Percentiles rank a stretch among this genome's conserved stretches.
phyloP scores from a whole-genome alignment of 306 rosid genomes.

The Albizia julibrissin region DNA sequence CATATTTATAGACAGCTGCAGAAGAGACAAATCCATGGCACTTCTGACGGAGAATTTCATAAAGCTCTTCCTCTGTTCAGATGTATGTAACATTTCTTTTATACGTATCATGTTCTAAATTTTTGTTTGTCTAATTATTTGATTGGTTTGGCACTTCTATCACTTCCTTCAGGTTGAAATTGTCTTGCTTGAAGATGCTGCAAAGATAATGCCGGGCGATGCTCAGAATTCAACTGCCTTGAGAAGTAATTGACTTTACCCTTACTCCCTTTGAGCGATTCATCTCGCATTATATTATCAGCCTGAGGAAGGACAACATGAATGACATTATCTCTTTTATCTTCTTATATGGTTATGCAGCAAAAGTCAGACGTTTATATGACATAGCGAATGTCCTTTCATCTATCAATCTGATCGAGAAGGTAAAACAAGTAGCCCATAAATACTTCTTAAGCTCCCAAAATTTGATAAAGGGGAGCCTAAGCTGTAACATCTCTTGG shows the following conservation, averaged over 20 bases:
- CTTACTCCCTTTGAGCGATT: not conserved
- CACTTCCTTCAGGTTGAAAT: constrained; percentile 40
- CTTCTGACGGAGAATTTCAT: constrained; percentile 57
- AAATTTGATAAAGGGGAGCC: not conserved
- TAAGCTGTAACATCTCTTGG: not conserved
- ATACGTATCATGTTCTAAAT: not conserved
- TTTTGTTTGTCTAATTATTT: not conserved
- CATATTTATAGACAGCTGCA: constrained; percentile 40
- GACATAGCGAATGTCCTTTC: constrained; percentile 64
- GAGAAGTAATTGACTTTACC: constrained; percentile 42
- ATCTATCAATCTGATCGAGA: constrained; percentile 56
- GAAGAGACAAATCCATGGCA: constrained; percentile 59
- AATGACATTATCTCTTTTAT: not conserved
- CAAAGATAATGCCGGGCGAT: constrained; percentile 52
- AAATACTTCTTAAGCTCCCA: constrained; percentile 4
- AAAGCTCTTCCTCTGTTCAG: constrained; percentile 58
- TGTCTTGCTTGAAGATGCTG: constrained; percentile 61
- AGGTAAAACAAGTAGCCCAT: constrained; percentile 39
- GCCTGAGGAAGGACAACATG: not conserved
- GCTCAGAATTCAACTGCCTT: constrained; percentile 44
- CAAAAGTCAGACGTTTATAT: constrained; percentile 62
- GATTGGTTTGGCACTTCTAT: constrained; percentile 3
- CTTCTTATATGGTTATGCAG: constrained; percentile 33
- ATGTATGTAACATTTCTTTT: constrained; percentile 34
- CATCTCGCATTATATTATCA: not conserved